Evolutionary conservation across 805 yeast species (phyloP).

Genomic region (Hanseniaspora singularis): DNA sequence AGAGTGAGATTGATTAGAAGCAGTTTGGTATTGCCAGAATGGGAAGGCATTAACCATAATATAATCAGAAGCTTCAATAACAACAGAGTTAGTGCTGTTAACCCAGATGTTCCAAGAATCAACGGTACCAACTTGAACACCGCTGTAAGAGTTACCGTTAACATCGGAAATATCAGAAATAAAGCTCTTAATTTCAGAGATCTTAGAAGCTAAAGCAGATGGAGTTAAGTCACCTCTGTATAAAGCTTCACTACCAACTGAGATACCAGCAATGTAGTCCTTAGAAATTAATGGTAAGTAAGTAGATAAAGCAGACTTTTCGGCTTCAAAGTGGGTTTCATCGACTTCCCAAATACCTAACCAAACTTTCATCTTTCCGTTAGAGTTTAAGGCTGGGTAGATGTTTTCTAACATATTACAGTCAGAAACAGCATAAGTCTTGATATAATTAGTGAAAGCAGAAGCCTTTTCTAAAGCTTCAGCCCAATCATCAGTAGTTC

Average conservation of each 20-base stretch:
- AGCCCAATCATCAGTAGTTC: conserved; percentile 56
- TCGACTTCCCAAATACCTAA: conserved; percentile 94
- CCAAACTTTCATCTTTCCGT: conserved; percentile 56
- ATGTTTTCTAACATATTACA: conserved; percentile 77
- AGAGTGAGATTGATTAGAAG: conserved; percentile 71
- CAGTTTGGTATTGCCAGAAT: conserved; percentile 96
- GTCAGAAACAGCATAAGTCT: conserved; percentile 86
- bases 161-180: conserved; percentile 57
- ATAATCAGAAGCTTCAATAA: conserved; percentile 69
- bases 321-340: conserved; percentile 60
- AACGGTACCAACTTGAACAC: conserved; percentile 76
- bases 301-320: conserved; percentile 54
- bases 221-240: conserved; percentile 84
- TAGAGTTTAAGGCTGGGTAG: conserved; percentile 75
- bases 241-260: conserved; percentile 92
- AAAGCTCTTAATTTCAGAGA: conserved; percentile 48
- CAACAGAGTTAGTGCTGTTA: conserved; percentile 60
- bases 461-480: conserved; percentile 52
- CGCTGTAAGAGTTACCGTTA: conserved; percentile 63
- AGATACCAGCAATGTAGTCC: conserved; percentile 57
- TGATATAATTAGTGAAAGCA: conserved; percentile 51
- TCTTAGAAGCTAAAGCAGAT: conserved; percentile 53
- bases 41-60: conserved; percentile 92
- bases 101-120: conserved; percentile 93
- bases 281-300: conserved; percentile 65